Evolutionary conservation across 1,284 basidiomycete genomes (phyloP).

Genomic region (Pseudozyma tsukubaensis): DNA sequence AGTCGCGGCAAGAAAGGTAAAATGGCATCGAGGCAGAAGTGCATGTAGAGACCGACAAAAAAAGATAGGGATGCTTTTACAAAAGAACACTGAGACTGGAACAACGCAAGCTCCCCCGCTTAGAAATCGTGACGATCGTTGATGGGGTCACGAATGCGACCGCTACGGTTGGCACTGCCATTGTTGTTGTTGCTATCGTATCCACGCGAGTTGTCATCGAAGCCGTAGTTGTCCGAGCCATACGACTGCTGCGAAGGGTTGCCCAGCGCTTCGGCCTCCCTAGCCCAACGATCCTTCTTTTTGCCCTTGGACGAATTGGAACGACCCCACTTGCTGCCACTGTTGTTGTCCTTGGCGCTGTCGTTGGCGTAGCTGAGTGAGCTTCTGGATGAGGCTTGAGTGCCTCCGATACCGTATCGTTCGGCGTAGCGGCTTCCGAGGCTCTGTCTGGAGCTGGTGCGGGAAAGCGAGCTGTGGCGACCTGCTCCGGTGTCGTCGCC

Average conservation of each 20-base stretch:
- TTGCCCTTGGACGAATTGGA: constrained; percentile 39
- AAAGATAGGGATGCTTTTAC: background rate
- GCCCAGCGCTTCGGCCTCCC: constrained; percentile 50
- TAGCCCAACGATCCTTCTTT: constrained; percentile 53
- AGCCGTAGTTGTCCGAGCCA: constrained; percentile 37
- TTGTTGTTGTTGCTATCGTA: background rate
- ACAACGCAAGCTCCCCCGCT: background rate
- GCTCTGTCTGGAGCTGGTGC: constrained; percentile 42
- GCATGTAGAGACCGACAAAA: background rate
- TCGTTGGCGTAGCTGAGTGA: constrained; percentile 47
- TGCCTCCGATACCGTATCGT: constrained; percentile 43
- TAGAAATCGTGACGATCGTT: constrained; percentile 50
- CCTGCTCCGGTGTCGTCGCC: constrained; percentile 30
- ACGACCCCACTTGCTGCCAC: constrained; percentile 36
- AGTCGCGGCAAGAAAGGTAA: too few species aligned
- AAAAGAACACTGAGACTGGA: background rate
- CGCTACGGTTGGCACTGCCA: constrained; percentile 24
- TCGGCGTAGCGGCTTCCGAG: constrained; percentile 54
- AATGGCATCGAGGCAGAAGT: too few species aligned
- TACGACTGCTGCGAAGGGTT: constrained; percentile 30
- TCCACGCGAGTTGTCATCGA: constrained; percentile 26
- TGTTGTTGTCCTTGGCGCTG: constrained; percentile 9
- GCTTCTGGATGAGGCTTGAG: constrained; percentile 40
- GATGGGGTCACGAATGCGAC: constrained; percentile 47
- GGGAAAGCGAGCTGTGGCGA: constrained; percentile 28